Percentiles rank a stretch among this genome's conserved stretches.
Conservation (phyloP, 1,139 yeast species). For the Wickerhamiella infanticola region DNA sequence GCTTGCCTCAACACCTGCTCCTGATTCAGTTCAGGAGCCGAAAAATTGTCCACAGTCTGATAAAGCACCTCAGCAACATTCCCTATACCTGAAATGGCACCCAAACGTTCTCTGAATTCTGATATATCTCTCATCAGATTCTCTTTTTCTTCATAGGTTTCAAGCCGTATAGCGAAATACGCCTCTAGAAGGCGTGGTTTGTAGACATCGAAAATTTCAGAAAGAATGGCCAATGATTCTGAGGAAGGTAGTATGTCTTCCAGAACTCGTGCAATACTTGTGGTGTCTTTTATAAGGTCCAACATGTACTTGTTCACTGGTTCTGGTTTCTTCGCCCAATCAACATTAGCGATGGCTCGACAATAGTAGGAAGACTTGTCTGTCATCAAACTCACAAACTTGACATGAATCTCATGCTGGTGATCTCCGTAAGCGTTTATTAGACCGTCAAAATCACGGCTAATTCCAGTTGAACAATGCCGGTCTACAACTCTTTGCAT, state of each 20-base stretch:
- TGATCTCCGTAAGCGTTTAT: conserved; percentile 36
- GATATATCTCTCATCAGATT: conserved; percentile 46
- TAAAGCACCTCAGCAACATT: conserved; percentile 49
- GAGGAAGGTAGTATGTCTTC: conserved; percentile 40
- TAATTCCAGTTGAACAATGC: conserved; percentile 12
- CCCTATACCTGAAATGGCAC: conserved; percentile 48
- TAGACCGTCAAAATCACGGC: conserved; percentile 27
- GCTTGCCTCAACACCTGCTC: neutral
- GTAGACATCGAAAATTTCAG: conserved; percentile 39
- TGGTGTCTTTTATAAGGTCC: conserved; percentile 48
- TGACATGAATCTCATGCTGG: conserved; percentile 48
- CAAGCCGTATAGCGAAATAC: conserved; percentile 37
- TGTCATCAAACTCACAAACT: conserved; percentile 53
- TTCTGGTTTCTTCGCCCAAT: conserved; percentile 31
- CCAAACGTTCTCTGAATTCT: conserved; percentile 45
- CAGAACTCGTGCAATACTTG: conserved; percentile 46
- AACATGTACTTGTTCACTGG: conserved; percentile 49
- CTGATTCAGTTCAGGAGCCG: conserved; percentile 17
- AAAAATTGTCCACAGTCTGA: conserved; percentile 44
- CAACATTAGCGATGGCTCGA: conserved; percentile 28
- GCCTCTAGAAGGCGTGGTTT: conserved; percentile 41
- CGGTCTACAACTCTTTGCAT: conserved; percentile 21
- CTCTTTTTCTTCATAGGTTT: conserved; percentile 19
- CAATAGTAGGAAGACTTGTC: conserved; percentile 34
- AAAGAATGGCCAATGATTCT: conserved; percentile 27